These are phyloP conservation scores for Penicillium soppii DNA, from an alignment of 495 filamentous ascomycete species.

Conservation along the genomic window DNA sequence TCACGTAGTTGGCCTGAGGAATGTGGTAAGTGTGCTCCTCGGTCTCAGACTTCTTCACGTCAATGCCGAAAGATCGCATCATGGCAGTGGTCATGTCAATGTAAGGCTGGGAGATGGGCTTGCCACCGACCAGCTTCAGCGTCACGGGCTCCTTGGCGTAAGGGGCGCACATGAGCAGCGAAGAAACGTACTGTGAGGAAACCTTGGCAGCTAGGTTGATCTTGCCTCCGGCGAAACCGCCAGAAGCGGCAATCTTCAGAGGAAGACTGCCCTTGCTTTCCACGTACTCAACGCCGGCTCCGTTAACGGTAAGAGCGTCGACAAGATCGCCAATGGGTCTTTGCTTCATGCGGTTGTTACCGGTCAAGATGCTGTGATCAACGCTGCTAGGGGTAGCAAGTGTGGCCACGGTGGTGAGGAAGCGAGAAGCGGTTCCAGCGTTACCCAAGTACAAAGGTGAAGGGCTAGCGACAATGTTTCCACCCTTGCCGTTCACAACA, in stretches of 20 bases:
- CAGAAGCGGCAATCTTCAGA: slow-evolving; percentile 75
- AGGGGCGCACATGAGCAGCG: slow-evolving; percentile 93
- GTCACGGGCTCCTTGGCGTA: slow-evolving; percentile 94
- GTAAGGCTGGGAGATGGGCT: slow-evolving; percentile 94
- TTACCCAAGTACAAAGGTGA: slow-evolving; percentile 90
- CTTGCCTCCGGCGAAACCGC: slow-evolving; percentile 84
- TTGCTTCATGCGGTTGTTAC: slow-evolving; percentile 95
- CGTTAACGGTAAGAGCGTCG: slow-evolving; percentile 82
- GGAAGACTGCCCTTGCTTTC: slow-evolving; percentile 78
- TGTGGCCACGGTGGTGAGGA: slow-evolving; percentile 89
- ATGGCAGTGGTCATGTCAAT: slow-evolving; percentile 99
- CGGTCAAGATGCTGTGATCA: slow-evolving; percentile 77
- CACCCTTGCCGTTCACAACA: slow-evolving; percentile 86
- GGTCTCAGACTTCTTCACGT: slow-evolving; percentile 67
- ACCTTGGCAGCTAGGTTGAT: slow-evolving; percentile 93
- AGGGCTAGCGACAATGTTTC: slow-evolving; percentile 72
- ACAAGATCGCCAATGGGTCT: slow-evolving; percentile 93
- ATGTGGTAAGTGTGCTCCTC: slow-evolving; percentile 94
- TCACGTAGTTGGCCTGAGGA: slow-evolving; percentile 79
- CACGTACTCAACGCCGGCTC: slow-evolving; percentile 77
- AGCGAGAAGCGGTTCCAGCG: slow-evolving; percentile 92
- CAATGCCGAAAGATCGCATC: slow-evolving; percentile 92
- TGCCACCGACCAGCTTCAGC: slow-evolving; percentile 83
- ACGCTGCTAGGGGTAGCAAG: slow-evolving; percentile 67
- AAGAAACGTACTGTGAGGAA: slow-evolving; percentile 97